Conservation (phyloP, 1,284 basidiomycete genomes). For the Fistulinella cinereoalba region DNA sequence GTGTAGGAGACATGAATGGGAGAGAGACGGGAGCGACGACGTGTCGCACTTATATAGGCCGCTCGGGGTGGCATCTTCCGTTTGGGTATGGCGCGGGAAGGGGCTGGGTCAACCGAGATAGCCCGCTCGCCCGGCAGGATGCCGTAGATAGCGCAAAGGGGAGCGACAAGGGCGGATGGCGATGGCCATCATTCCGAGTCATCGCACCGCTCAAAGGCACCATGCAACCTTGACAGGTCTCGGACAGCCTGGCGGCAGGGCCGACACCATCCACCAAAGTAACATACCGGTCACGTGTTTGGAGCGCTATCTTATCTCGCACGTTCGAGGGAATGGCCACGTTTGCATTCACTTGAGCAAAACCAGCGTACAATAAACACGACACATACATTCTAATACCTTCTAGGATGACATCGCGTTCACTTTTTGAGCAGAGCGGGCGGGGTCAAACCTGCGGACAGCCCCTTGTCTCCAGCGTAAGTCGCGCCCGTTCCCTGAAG, state of each 20-base stretch:
- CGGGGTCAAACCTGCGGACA: slow-evolving; percentile 71
- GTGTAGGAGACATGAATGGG: slow-evolving; percentile 31
- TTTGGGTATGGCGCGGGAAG: slow-evolving; percentile 27
- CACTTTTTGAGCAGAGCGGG: slow-evolving; percentile 76
- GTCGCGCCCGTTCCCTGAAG: slow-evolving; percentile 57
- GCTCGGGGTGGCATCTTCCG: slow-evolving; percentile 23
- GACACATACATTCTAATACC: slow-evolving; percentile 27
- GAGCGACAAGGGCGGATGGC: slow-evolving; percentile 7
- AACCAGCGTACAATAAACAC: slow-evolving; percentile 27
- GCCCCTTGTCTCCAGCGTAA: slow-evolving; percentile 77
- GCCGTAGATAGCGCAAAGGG: slow-evolving; percentile 1
- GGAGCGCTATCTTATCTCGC: slow-evolving; percentile 23
- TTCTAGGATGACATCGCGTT: slow-evolving; percentile 30
- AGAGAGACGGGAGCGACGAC: slow-evolving; percentile 1
- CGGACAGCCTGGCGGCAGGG: slow-evolving; percentile 3
- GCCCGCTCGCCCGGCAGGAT: background rate
- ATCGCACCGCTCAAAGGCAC: slow-evolving; percentile 18
- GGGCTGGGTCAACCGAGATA: slow-evolving; percentile 19
- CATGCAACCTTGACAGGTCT: slow-evolving; percentile 22
- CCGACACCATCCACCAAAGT: slow-evolving; percentile 3
- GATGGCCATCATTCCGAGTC: slow-evolving; percentile 17
- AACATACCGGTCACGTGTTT: slow-evolving; percentile 25
- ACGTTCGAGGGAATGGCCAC: slow-evolving; percentile 9
- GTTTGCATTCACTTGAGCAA: slow-evolving; percentile 19
- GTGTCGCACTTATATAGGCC: slow-evolving; percentile 31